phyloP scores from a whole-genome alignment of 1,284 basidiomycete species.

The Pyrrhoderma lamaoense region DNA sequence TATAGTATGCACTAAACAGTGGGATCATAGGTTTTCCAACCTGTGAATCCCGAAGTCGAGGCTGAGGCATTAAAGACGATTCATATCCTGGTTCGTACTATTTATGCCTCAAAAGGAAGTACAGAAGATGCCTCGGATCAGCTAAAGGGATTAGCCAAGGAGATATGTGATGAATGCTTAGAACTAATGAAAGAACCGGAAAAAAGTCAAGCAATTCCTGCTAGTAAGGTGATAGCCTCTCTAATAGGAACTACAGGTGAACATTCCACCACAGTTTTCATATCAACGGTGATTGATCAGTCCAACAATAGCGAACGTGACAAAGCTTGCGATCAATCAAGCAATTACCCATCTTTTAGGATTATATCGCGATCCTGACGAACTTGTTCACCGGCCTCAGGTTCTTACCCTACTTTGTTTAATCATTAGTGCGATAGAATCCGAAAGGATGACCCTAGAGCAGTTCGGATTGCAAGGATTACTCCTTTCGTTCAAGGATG shows the following conservation, averaged over 20 bases:
- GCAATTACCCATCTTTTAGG: constrained; percentile 67
- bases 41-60: constrained; percentile 71
- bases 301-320: too few species aligned
- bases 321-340: constrained; percentile 58
- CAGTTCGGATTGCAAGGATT: constrained; percentile 30
- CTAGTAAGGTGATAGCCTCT: constrained; percentile 73
- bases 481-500: constrained; percentile 66
- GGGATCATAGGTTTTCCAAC: constrained; percentile 76
- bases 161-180: constrained; percentile 75
- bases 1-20: background rate
- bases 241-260: constrained; percentile 71
- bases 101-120: constrained; percentile 42
- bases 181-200: constrained; percentile 80
- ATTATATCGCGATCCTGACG: constrained; percentile 72
- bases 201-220: constrained; percentile 82
- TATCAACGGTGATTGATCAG: constrained; percentile 6
- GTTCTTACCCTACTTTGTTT: constrained; percentile 41
- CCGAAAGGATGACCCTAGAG: constrained; percentile 26
- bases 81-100: constrained; percentile 63
- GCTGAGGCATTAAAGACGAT: constrained; percentile 63
- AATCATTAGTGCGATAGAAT: constrained; percentile 45
- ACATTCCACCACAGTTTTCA: constrained; percentile 31
- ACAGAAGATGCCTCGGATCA: constrained; percentile 32
- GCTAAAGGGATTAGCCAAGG: constrained; percentile 56
- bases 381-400: constrained; percentile 67